phyloP scores from a whole-genome alignment of 148 eudicot genomes.

The Mesembryanthemum crystallinum region DNA sequence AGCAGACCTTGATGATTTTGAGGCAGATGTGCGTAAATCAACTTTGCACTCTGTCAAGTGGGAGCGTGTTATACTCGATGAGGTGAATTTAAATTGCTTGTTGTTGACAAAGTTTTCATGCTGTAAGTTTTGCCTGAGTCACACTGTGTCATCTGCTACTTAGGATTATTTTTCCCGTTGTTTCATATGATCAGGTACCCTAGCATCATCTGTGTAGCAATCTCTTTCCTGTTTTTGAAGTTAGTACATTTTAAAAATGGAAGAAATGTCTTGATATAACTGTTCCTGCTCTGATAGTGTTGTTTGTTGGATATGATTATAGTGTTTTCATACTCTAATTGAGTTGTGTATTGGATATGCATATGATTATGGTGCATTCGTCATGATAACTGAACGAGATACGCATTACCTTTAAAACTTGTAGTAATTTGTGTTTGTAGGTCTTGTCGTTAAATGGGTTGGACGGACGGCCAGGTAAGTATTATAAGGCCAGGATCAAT shows the following conservation, averaged over 20 bases:
- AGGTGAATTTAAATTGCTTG: conserved; percentile 42
- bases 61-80: conserved; percentile 88
- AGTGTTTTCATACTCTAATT: neutral
- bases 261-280: neutral
- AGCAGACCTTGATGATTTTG: conserved; percentile 30
- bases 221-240: neutral
- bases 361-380: neutral
- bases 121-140: neutral
- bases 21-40: conserved; percentile 33
- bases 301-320: neutral
- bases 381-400: neutral
- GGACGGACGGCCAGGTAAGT: neutral
- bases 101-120: neutral
- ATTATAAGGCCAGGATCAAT: neutral
- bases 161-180: neutral
- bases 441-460: neutral
- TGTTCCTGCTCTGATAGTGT: neutral
- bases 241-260: neutral
- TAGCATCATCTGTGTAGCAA: neutral
- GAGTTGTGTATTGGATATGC: neutral
- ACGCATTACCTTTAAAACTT: neutral
- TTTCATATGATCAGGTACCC: neutral
- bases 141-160: neutral
- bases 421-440: neutral
- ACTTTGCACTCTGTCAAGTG: conserved; percentile 76